Base-by-base conservation (phyloP, 208 protist species). In the Kentomonas sorsogonicus region DNA sequence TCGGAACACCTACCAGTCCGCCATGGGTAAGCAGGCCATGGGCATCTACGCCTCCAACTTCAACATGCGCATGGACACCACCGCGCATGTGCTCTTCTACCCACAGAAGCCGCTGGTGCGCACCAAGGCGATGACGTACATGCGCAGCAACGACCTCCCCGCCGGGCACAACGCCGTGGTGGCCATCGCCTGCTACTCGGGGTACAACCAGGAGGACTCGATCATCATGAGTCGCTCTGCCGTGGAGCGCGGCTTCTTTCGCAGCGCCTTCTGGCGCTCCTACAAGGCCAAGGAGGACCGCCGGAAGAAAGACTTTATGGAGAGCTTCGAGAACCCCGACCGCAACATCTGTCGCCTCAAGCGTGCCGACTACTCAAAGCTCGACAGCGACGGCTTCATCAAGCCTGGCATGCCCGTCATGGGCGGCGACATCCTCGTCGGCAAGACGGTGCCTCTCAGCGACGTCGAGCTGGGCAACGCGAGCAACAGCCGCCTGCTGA, bases 181-280 rank as follows among this genome's bases (percentile, higher is more conserved):
- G 18, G 98, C 97, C n/a, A 97, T 99, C 34, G 97, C 99, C 81
- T 94, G 79, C 47, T 99, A 99, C 72, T 98, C 96, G 6, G 99
- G 99, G 4, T 99, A 99, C 83, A 98, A 99, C 86, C 99, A 99
- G 59, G 99, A 99, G 77, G 99, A 99, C 86, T 98, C 98, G 7
- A 67, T 99, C 3, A 93, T 99, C 29, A 84, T 99, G 48, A 99
- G 99, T 71, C 88, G 98, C 30, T 77, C 77, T 36, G 67, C 80
- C n/a, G 72, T 99, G 43, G 98, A 99, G 69, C 82, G 98, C 38
- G 98, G 98, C 36, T 98, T 97, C 63, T 97, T 96, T 46, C 81
- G 97, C 38, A 98, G 95, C 56, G 92, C 66, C 20, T 99, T 99
- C 66, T 98, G 67, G 83, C 83, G 66, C 39, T 93, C 53, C 58